Evolutionary conservation across 2,329 filamentous ascomycete genomes (phyloP), one percentile per base, ranked within the genome.

Genomic region (Penicillium sclerotiorum): DNA sequence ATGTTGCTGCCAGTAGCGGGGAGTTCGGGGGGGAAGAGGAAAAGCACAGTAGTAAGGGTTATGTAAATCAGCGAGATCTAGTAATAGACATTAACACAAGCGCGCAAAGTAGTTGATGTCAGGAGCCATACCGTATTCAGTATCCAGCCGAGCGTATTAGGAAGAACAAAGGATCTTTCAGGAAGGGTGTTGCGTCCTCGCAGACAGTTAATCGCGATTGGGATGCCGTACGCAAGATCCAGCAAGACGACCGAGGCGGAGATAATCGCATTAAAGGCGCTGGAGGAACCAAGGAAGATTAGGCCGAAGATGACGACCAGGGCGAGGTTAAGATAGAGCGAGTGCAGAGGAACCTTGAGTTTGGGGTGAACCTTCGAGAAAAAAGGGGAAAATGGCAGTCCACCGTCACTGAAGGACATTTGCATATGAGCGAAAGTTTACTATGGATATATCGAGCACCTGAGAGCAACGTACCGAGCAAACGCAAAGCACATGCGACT

Each of bases 181-280:
- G 87, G 87, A 6, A 90, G 72, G 74, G 83, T 83, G 42, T 76
- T 82, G 7, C 87, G 80, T 7, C 87, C 85, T 1, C 85, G 81
- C 2, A 88, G 66, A 49, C 84, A 80, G 59, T 90, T 89, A 57
- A 91, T 83, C 0, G 80, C 76, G 39, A 89, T 82, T 0, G 88
- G 89, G 32, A 92, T 88, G 5, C 81, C 88, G 58, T 92, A 92
- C 2, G 85, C 86, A 5, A 91, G 72, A 6, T 86, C 83, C 0
- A 92, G 77, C 1, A 87, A 82, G 7, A 90, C 86, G 0, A 91
- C 87, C 0, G 85, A 87, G 0, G 86, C 82, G 0, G 85, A 83
- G 1, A 87, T 79, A 58, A 90, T 87, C 12, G 86, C 86, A 35
- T 86, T 88, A 69, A 90, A 89, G 0, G 87, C 86, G 51, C 80